phyloP scores from a whole-genome alignment of 1,284 basidiomycete species.

The Malassezia sp. region DNA sequence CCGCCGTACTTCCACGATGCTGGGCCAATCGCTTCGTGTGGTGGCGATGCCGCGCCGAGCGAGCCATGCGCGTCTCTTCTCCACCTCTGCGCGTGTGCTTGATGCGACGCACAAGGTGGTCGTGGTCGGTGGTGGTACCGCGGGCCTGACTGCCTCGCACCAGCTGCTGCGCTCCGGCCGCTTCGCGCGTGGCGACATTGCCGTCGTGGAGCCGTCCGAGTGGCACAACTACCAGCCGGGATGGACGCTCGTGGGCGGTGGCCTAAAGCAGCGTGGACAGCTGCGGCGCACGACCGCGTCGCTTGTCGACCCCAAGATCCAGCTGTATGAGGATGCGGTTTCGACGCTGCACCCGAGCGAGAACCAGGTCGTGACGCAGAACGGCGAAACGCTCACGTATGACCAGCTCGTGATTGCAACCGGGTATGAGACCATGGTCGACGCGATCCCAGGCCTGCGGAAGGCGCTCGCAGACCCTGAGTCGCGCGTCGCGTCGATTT shows the following conservation, averaged over 20 bases:
- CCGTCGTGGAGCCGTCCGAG: conserved; percentile 32
- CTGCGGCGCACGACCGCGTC: conserved; percentile 58
- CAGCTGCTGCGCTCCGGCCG: conserved; percentile 52
- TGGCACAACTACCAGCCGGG: conserved; percentile 43
- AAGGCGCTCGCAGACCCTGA: conserved; percentile 64
- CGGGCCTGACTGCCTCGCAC: conserved; percentile 45
- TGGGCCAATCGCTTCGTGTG: neutral
- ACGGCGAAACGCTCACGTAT: conserved; percentile 63
- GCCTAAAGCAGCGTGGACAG: conserved; percentile 58
- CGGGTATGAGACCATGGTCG: conserved; percentile 68
- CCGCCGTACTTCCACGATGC: conserved; percentile 2
- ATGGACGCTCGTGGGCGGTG: conserved; percentile 85
- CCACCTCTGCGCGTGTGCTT: neutral
- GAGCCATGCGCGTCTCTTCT: conserved; percentile 1
- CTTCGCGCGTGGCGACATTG: conserved; percentile 29
- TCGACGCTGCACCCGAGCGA: conserved; percentile 60
- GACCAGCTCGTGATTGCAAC: conserved; percentile 79
- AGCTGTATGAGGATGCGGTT: conserved; percentile 65
- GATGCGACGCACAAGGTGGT: conserved; percentile 37
- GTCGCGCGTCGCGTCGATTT: conserved; percentile 84
- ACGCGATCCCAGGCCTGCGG: conserved; percentile 63
- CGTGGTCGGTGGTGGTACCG: conserved; percentile 47
- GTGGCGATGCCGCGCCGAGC: neutral
- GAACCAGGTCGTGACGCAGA: conserved; percentile 61
- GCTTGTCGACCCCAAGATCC: conserved; percentile 53